Evolutionary conservation across 768 basidiomycete species (phyloP), one percentile per base, ranked within the genome.

Genomic region (Boletus subparvulus): DNA sequence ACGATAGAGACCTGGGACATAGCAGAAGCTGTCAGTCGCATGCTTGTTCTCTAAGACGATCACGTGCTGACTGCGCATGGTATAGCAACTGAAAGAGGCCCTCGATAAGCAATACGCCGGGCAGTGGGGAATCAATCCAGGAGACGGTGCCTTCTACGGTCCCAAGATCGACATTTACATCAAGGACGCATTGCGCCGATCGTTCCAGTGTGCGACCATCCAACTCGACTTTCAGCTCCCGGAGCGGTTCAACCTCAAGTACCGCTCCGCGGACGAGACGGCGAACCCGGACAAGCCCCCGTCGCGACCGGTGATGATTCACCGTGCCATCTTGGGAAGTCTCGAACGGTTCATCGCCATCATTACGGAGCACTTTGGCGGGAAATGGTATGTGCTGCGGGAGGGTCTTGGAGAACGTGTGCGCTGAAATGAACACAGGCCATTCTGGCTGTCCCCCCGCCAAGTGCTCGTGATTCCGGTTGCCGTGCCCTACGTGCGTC

Each of bases 211-310:
- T 67, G 97, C 94, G 40, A 98, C 97, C 3, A 98, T 98, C 73
- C 92, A 98, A 75, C 90, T 99, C 56, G 96, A 98, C 77, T 99
- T 98, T 85, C 94, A 99, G 73, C 84, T 99, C 2, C 97, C 97
- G 11, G 88, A 97, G 66, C 88, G 93, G 41, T 98, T 98, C 82
- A 90, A 97, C 73, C 82, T 98, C 62, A 89, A 89, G 69, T 98
- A 94, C 77, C 90, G 93, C 39, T 80, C 86, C 2, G 81, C 87
- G 26, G 88, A 88, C 51, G 79, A 83, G 35, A 64, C 32, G 68
- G 78, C 81, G n/a, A 79, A 76, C 61, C 70, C 77, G 9, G 80
- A 78, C 63, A 81, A 77, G 62, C 79, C 81, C 1, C 80, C 82
- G 7, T 78, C 85, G 47, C 78, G 94, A 43, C 97, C 97, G 13